A percentile compares a stretch with the other conserved stretches of the same genome.
These are phyloP conservation scores for Gyrodon lividus DNA, from an alignment of 768 basidiomycete species.

Conservation along the genomic window DNA sequence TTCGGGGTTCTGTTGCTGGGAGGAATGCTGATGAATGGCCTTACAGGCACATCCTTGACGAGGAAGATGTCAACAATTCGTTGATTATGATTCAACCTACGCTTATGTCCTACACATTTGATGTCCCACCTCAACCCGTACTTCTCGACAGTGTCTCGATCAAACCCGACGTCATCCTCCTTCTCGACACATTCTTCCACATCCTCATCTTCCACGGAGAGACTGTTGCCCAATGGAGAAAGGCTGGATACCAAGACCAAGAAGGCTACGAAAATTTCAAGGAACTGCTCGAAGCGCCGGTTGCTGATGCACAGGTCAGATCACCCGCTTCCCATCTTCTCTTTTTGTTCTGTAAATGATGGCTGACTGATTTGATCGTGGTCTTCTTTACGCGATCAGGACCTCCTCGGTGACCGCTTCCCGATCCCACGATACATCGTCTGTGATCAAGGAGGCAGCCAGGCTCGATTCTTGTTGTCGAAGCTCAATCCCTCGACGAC, in stretches of 20 bases:
- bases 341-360: neutral
- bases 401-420: constrained; percentile 91
- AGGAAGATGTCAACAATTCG: constrained; percentile 98
- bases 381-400: constrained; percentile 43
- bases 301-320: constrained; percentile 82
- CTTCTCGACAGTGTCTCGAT: constrained; percentile 97
- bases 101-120: constrained; percentile 97
- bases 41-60: constrained; percentile 85
- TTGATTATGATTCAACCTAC: constrained; percentile 99
- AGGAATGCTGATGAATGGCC: constrained; percentile 2
- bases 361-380: neutral
- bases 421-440: constrained; percentile 98
- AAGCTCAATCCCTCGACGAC: constrained; percentile 98
- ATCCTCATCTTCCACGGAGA: constrained; percentile 99
- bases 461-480: constrained; percentile 95
- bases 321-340: neutral
- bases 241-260: constrained; percentile 97
- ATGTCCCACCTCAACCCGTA: constrained; percentile 88
- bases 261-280: constrained; percentile 99
- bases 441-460: constrained; percentile 95
- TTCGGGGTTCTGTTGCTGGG: neutral
- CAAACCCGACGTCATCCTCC: constrained; percentile 92
- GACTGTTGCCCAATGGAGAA: constrained; percentile 95
- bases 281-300: constrained; percentile 83
- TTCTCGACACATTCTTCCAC: constrained; percentile 99